These are phyloP conservation scores for Tuber umbilicatum DNA, from an alignment of 495 filamentous ascomycete genomes.

Conservation along the genomic window DNA sequence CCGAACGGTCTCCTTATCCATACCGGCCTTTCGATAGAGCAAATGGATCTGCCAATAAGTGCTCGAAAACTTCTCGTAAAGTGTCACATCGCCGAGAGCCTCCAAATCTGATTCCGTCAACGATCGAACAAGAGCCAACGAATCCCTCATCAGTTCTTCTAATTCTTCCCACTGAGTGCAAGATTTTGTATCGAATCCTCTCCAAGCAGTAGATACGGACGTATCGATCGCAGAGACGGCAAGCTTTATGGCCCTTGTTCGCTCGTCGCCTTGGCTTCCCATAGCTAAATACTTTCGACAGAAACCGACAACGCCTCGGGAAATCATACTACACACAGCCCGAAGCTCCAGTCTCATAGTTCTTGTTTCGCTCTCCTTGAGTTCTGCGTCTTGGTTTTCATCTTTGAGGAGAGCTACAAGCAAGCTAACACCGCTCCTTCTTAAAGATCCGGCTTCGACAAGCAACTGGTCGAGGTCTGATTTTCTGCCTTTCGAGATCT, in stretches of 20 bases:
- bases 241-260: constrained; percentile 23
- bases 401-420: constrained; percentile 25
- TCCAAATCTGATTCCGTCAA: constrained; percentile 25
- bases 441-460: constrained; percentile 31
- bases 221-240: constrained; percentile 35
- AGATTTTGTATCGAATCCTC: constrained; percentile 24
- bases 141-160: constrained; percentile 30
- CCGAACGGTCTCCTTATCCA: constrained; percentile 28
- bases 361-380: constrained; percentile 6
- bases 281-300: constrained; percentile 40
- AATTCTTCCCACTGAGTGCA: constrained; percentile 28
- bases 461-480: constrained; percentile 37
- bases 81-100: constrained; percentile 2
- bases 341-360: constrained; percentile 17
- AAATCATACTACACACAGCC: constrained; percentile 25
- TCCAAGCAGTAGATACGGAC: constrained; percentile 32
- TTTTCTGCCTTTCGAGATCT: constrained; percentile 35
- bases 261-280: constrained; percentile 31
- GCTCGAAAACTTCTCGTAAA: constrained; percentile 40
- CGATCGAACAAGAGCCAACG: constrained; percentile 26
- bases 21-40: constrained; percentile 33
- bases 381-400: constrained; percentile 13
- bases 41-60: constrained; percentile 39
- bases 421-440: constrained; percentile 30
- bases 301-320: constrained; percentile 33